Evolutionary conservation across 768 basidiomycete genomes (phyloP), one percentile per base, ranked within the genome.

Genomic region (Xanthoconium purpureum): DNA sequence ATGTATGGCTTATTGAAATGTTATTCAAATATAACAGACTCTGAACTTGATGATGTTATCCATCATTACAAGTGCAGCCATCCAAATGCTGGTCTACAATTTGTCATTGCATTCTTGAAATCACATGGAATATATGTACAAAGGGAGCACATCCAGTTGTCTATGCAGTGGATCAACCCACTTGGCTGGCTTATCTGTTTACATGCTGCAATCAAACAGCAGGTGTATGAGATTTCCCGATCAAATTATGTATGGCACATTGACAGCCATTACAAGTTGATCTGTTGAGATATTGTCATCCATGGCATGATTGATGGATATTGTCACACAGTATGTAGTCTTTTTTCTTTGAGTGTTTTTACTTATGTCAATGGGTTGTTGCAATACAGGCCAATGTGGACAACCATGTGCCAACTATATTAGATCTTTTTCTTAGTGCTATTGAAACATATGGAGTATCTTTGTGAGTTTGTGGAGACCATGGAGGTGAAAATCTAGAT

Each of bases 291-390:
- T 0, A n/a, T 68, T 57, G 60, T 69, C 0, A 60, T 69, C 18
- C 68, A 69, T 47, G 62, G 63, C 0, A 63, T 68, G 29, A 63
- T 71, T 48, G 68, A 73, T 46, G 64, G 73, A 0, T 66, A 59
- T 42, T 65, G 63, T 57, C 24, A 61, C n/a, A 73, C 55, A 9
- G 69, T 73, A 47, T n/a, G 61, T 59, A n/a, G 5, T 30, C 17
- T 42, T 56, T n/a, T 32, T 39, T 14, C 0, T 17, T 3, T 12
- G 6, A 10, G 11, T 30, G 8, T 10, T 15, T 30, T 30, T 33
- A 3, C 7, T 45, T 12, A 35, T 15, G 2, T 43, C 42, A 44
- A 4, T 5, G 69, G 68, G 46, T 71, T 2, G 52, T 63, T 14
- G 67, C 55, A 0, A 17, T 69, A n/a, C 6, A 29, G 33, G 69